A percentile compares a stretch with the other conserved stretches of the same genome.
phyloP scores from a whole-genome alignment of 208 protist species.

The Trypanosoma melophagium region DNA sequence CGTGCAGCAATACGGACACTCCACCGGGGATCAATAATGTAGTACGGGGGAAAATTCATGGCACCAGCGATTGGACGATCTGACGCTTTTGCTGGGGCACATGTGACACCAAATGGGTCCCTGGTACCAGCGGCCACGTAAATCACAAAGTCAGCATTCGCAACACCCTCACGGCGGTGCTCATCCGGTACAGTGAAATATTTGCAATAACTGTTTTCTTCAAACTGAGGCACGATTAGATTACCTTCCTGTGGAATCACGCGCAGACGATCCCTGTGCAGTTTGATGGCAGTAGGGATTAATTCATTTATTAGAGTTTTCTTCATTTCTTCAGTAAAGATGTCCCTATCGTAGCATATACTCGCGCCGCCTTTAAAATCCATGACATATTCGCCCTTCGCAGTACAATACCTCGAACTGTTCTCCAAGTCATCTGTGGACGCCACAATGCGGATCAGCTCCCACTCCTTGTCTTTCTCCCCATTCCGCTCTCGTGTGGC shows the following conservation, averaged over 20 bases:
- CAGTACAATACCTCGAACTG: slow-evolving; percentile 37
- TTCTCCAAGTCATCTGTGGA: slow-evolving; percentile 37
- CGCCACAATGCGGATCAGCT: slow-evolving; percentile 42
- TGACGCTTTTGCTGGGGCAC: slow-evolving; percentile 20
- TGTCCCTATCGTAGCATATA: slow-evolving; percentile 22
- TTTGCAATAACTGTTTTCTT: not conserved
- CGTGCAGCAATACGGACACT: slow-evolving; percentile 53
- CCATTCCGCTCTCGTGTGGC: not conserved
- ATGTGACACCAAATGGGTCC: slow-evolving; percentile 32
- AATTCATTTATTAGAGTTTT: slow-evolving; percentile 8
- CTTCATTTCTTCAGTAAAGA: slow-evolving; percentile 41
- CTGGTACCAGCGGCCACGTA: slow-evolving; percentile 19
- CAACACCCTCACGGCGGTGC: slow-evolving; percentile 10
- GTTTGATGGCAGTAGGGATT: slow-evolving; percentile 12
- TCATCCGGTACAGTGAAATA: slow-evolving; percentile 19
- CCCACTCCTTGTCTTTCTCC: no score
- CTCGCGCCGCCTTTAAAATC: slow-evolving; percentile 14
- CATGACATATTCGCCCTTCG: slow-evolving; percentile 7
- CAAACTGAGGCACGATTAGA: not conserved
- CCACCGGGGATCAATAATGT: slow-evolving; percentile 14
- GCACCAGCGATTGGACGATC: slow-evolving; percentile 38
- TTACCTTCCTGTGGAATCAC: not conserved
- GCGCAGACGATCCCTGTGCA: slow-evolving; percentile 15
- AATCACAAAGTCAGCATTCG: slow-evolving; percentile 21
- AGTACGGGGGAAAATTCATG: slow-evolving; percentile 37